Evolutionary conservation across 331 rosid genomes (phyloP), one percentile per base, ranked within the genome.

Genomic region (Rhamnella rubrinervis): DNA sequence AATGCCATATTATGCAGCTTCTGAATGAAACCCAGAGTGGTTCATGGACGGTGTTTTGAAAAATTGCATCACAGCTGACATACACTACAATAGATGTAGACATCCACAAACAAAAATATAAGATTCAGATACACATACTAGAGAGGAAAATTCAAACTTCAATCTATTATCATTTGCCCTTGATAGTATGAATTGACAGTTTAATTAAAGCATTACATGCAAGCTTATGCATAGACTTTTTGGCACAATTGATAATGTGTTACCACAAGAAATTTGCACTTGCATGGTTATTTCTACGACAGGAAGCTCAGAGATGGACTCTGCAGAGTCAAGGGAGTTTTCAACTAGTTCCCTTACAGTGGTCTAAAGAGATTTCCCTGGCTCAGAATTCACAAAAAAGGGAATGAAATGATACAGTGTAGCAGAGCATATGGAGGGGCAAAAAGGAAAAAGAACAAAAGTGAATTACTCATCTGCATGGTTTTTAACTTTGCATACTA

Each of bases 311-410:
- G 97, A 90, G 47, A 88, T 82, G 65, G 97, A 93, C 80, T 93
- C 98, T 0, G 97, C 90, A 6, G 98, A 93, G 71, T 93, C 98
- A 58, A 93, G 96, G 25, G 95, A 71, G 59, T 93, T 93, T 82
- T 93, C 98, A 47, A 90, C 96, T 0, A 93, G 85, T 73, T 93
- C 98, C 83, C 98, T 90, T 21, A 88, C 96, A 60, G 97, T 93
- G 15, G 98, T 93, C 71, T 93, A 93, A 9, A 93, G 85, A 69
- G 82, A 77, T 84, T 93, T 93, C 49, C 97, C 97, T 53, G 96
- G 97, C 98, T 93, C 85, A 71, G 65, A 85, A 81, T 71, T 77
- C 82, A 78, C 52, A 63, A 16, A 49, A 8, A 25, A 26, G 4
- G 35, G 35, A 31, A 31, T 31, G 35, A 31, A 31, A 31, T 4